Evolutionary conservation across 169 alveolate genomes (phyloP), one percentile per base, ranked within the genome.

Genomic region (Eimeria maxima): DNA sequence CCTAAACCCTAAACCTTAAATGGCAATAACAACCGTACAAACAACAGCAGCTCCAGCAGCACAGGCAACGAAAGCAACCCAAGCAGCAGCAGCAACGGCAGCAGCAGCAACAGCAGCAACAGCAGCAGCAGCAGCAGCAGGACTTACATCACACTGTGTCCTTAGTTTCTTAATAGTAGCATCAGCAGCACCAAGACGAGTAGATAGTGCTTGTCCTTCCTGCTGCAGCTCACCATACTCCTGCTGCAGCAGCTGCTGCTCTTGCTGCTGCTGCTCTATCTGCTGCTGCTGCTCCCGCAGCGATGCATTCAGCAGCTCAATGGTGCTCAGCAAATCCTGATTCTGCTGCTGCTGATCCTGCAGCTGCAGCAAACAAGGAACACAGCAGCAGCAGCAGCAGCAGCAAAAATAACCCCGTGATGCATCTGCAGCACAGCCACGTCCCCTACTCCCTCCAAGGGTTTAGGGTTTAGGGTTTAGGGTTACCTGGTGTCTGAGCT

Each of bases 261-360:
- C 18, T 11, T 50, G 57, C 89, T 78, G 45, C 89, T 78, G 89
- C 89, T 78, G 89, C 89, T 78, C 67, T 65, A 78, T 22, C 89
- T 78, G 42, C 89, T 78, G 67, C 29, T 78, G 89, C 60, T 78
- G 65, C 65, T 78, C 89, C 65, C 89, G 89, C n/a, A 78, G 89
- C 67, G 89, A 78, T 33, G 65, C 60, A 22, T 78, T 78, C 60
- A 78, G 89, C 89, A 78, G 65, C 89, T 78, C 89, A 8, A 78
- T 13, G 1, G 89, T 78, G 38, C 89, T 60, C 67, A 78, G 89
- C 89, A 78, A 42, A 29, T 42, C 89, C 65, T 78, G 27, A 42
- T 78, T 57, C 11, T 50, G 57, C 57, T 50, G 57, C 57, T 50
- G 57, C 57, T 50, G 57, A 5, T 50, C 57, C 57, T 50, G 57